Evolutionary conservation across 2,329 filamentous ascomycete species (phyloP).

Genomic region (Claviceps pusilla): DNA sequence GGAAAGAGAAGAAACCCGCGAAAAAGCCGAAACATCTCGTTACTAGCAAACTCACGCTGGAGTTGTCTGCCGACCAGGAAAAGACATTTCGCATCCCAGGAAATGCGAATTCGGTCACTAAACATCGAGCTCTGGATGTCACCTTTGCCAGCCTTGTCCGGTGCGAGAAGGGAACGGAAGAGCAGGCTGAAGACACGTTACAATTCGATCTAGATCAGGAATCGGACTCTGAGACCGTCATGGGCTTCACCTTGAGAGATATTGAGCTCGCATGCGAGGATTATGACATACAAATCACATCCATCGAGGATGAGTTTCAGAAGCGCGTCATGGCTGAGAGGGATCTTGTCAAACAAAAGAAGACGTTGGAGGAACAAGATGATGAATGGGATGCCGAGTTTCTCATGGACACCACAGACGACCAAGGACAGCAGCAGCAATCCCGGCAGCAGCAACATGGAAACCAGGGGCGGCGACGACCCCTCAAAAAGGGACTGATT

Average conservation of each 20-base stretch:
- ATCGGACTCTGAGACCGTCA: constrained; percentile 49
- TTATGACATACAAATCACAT: constrained; percentile 54
- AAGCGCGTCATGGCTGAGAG: constrained; percentile 17
- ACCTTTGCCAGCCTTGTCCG: constrained; percentile 34
- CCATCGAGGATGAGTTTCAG: constrained; percentile 26
- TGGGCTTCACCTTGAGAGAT: constrained; percentile 63
- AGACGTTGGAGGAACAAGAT: constrained; percentile 25
- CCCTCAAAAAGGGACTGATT: constrained; percentile 54
- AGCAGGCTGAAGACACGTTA: constrained; percentile 20
- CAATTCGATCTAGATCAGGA: constrained; percentile 35
- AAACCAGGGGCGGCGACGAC: constrained; percentile 17
- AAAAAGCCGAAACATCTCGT: constrained; percentile 72
- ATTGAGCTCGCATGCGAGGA: constrained; percentile 76
- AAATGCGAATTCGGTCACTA: constrained; percentile 34
- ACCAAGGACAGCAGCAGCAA: constrained; percentile 10
- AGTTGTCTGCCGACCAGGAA: constrained; percentile 74
- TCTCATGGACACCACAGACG: constrained; percentile 31
- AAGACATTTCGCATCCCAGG: constrained; percentile 67
- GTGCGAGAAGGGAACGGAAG: constrained; percentile 25
- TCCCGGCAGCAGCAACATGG: neutral
- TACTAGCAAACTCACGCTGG: constrained; percentile 76
- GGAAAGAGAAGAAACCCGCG: constrained; percentile 60
- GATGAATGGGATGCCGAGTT: constrained; percentile 52
- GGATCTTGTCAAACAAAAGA: constrained; percentile 17
- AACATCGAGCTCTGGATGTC: constrained; percentile 39